phyloP scores from a whole-genome alignment of 768 basidiomycete genomes.

The Calocybe gangraenosa region DNA sequence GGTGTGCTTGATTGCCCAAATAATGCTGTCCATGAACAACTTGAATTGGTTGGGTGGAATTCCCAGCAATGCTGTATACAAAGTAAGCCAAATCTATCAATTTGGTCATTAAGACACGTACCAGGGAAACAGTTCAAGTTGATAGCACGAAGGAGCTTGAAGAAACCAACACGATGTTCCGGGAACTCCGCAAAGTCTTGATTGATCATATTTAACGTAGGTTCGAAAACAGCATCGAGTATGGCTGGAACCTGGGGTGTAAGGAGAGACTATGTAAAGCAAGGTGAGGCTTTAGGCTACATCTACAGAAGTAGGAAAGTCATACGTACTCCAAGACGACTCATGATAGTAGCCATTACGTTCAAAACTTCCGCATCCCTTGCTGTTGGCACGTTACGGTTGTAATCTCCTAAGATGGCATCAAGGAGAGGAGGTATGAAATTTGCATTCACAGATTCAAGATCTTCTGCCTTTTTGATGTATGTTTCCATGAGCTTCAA shows the following conservation, averaged over 20 bases:
- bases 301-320: not conserved
- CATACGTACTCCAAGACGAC: slow-evolving; percentile 71
- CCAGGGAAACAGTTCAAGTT: slow-evolving; percentile 95
- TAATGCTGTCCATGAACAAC: slow-evolving; percentile 95
- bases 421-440: slow-evolving; percentile 95
- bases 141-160: slow-evolving; percentile 89
- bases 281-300: slow-evolving; percentile 7
- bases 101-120: slow-evolving; percentile 23
- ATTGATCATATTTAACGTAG: slow-evolving; percentile 97
- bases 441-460: slow-evolving; percentile 86
- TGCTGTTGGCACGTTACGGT: slow-evolving; percentile 87
- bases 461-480: slow-evolving; percentile 94
- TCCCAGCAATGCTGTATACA: slow-evolving; percentile 63
- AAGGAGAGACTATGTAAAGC: slow-evolving; percentile 57
- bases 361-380: slow-evolving; percentile 96
- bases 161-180: slow-evolving; percentile 96
- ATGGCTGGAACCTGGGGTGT: slow-evolving; percentile 94
- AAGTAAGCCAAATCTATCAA: slow-evolving; percentile 2
- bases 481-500: slow-evolving; percentile 97
- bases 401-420: slow-evolving; percentile 97
- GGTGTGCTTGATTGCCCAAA: slow-evolving; percentile 99
- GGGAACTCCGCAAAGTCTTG: slow-evolving; percentile 99
- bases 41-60: slow-evolving; percentile 94
- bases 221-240: slow-evolving; percentile 95
- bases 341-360: slow-evolving; percentile 93